A percentile compares a stretch with the other conserved stretches of the same genome.
Evolutionary conservation across 2,329 filamentous ascomycete genomes (phyloP).

Genomic region (Chaetothyriales sp.): DNA sequence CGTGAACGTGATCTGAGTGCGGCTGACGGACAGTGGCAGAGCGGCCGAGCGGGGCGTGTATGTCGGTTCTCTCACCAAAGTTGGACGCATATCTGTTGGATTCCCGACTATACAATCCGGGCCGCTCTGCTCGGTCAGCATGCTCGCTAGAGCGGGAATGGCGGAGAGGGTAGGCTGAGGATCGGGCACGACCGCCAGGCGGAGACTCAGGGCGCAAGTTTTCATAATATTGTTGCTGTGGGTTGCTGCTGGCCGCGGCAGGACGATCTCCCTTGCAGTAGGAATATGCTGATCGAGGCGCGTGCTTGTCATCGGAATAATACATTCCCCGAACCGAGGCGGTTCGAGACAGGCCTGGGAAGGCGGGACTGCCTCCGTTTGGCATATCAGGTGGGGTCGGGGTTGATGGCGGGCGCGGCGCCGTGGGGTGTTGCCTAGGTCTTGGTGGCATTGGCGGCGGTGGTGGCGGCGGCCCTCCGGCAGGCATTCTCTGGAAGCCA

Average conservation of each 20-base stretch:
- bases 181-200: conserved; percentile 8
- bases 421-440: conserved; percentile 13
- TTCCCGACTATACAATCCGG: conserved; percentile 34
- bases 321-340: conserved; percentile 38
- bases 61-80: conserved; percentile 44
- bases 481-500: conserved; percentile 15
- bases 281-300: conserved; percentile 35
- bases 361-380: conserved; percentile 20
- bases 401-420: conserved; percentile 9
- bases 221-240: conserved; percentile 8
- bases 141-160: conserved; percentile 23
- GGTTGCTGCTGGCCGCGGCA: conserved; percentile 4
- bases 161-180: conserved; percentile 26
- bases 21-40: conserved; percentile 42
- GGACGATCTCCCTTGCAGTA: conserved; percentile 18
- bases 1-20: conserved; percentile 9
- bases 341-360: conserved; percentile 24
- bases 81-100: conserved; percentile 42
- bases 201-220: conserved; percentile 6
- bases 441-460: conserved; percentile 11
- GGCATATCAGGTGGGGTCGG: conserved; percentile 21
- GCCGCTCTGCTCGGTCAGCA: conserved; percentile 22
- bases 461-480: conserved; percentile 4
- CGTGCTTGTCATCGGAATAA: conserved; percentile 48
- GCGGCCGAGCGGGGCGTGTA: conserved; percentile 38